These are phyloP conservation scores for Clausena lansium DNA, from an alignment of 345 rosid species.

Conservation along the genomic window DNA sequence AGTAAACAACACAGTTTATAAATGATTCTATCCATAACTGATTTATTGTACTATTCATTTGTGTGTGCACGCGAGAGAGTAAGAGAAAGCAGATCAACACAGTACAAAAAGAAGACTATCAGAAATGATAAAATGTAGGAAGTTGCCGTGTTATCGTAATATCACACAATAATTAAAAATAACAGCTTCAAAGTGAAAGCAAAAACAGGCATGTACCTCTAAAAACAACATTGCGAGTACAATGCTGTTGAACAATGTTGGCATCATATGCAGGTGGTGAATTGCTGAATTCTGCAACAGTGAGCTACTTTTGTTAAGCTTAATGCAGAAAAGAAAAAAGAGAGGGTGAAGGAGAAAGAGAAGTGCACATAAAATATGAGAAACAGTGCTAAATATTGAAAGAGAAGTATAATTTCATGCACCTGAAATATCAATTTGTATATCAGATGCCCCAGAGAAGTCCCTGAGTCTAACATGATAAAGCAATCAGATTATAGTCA, in stretches of 20 bases:
- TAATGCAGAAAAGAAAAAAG: neutral
- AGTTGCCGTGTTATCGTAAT: neutral
- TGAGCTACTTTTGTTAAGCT: slow-evolving; percentile 6
- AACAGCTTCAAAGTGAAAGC: neutral
- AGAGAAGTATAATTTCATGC: neutral
- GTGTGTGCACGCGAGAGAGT: neutral
- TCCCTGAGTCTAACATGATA: slow-evolving; percentile 41
- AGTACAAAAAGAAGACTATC: neutral
- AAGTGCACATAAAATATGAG: neutral
- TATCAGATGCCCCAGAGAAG: slow-evolving; percentile 45
- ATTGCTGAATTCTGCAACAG: slow-evolving; percentile 52
- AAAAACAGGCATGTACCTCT: slow-evolving; percentile 52
- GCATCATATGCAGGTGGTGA: slow-evolving; percentile 41
- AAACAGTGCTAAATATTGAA: neutral
- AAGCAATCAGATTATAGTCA: slow-evolving; percentile 18
- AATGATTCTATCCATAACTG: neutral
- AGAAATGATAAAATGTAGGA: neutral
- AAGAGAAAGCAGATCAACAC: neutral
- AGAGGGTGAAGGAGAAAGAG: neutral
- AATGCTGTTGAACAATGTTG: slow-evolving; percentile 43
- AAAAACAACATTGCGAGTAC: slow-evolving; percentile 54
- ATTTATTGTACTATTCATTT: neutral
- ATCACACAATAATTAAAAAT: neutral
- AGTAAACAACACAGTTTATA: neutral
- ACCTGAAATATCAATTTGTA: slow-evolving; percentile 69